Conservation (phyloP, 768 basidiomycete genomes). For the Suillus tomentosus region DNA sequence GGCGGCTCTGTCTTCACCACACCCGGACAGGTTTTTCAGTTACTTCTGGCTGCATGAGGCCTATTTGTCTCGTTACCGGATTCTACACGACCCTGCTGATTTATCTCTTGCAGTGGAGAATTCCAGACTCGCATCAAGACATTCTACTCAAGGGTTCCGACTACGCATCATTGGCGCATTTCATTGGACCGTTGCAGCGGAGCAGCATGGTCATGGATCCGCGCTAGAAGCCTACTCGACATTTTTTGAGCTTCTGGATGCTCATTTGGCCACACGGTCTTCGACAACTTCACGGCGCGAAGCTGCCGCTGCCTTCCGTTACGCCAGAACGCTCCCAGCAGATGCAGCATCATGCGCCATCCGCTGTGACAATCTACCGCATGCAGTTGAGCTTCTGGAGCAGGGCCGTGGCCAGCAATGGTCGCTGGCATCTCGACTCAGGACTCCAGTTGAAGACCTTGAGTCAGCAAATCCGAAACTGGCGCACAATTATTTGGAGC, state of each 20-base stretch:
- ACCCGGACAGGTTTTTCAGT: not conserved
- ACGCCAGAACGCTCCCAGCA: not conserved
- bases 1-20: not conserved
- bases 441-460: slow-evolving; percentile 27
- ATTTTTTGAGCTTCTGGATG: not conserved
- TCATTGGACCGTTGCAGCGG: too few species aligned
- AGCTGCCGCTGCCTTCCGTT: not conserved
- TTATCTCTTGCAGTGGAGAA: not conserved
- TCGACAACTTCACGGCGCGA: not conserved
- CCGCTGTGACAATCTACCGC: slow-evolving; percentile 1
- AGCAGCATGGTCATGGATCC: slow-evolving; percentile 1
- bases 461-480: not conserved
- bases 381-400: slow-evolving; percentile 31
- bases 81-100: not conserved
- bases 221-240: not conserved
- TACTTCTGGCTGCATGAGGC: not conserved
- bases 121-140: not conserved
- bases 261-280: not conserved
- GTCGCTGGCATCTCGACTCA: slow-evolving; percentile 28
- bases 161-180: not conserved
- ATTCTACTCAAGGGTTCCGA: not conserved
- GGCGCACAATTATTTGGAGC: not conserved
- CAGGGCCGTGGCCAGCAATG: slow-evolving; percentile 22
- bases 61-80: not conserved
- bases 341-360: slow-evolving; percentile 20